phyloP scores from a whole-genome alignment of 371 early-diverging fungal species.

The Rhizopus microsporus region DNA sequence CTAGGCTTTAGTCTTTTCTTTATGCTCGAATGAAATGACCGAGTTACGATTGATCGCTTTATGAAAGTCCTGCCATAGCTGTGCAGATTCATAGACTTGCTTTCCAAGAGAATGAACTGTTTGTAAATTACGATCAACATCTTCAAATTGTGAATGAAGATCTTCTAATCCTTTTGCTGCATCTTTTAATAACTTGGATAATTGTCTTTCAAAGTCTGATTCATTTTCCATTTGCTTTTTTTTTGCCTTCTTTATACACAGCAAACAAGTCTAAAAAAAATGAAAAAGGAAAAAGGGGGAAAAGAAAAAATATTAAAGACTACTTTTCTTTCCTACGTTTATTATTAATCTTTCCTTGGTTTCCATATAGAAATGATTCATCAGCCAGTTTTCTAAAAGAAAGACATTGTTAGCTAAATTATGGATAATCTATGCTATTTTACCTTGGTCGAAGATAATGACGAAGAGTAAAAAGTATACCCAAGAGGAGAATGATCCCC shows the following conservation, averaged over 20 bases:
- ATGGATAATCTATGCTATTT: neutral
- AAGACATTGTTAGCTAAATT: conserved; percentile 8
- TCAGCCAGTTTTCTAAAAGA: conserved; percentile 84
- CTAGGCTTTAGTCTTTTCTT: neutral
- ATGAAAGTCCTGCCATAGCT: neutral
- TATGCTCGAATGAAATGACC: neutral
- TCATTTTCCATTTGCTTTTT: conserved; percentile 2
- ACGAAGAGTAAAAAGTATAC: conserved; percentile 80
- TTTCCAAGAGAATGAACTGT: conserved; percentile 1
- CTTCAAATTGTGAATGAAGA: neutral
- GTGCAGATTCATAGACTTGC: neutral
- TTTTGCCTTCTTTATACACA: too few species aligned
- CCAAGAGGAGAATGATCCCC: conserved; percentile 79
- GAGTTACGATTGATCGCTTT: neutral
- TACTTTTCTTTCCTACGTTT: too few species aligned
- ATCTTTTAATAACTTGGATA: neutral
- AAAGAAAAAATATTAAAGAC: neutral
- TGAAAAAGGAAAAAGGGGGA: neutral
- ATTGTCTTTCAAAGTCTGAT: conserved; percentile 3
- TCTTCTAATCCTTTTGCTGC: conserved; percentile 5
- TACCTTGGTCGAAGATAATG: conserved; percentile 90
- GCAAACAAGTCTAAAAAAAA: neutral
- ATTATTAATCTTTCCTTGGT: conserved; percentile 49
- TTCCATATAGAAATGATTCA: conserved; percentile 92
- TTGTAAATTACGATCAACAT: conserved; percentile 2